Conservation (phyloP, 768 basidiomycete species). For the Phanerodontia chrysosporium region DNA sequence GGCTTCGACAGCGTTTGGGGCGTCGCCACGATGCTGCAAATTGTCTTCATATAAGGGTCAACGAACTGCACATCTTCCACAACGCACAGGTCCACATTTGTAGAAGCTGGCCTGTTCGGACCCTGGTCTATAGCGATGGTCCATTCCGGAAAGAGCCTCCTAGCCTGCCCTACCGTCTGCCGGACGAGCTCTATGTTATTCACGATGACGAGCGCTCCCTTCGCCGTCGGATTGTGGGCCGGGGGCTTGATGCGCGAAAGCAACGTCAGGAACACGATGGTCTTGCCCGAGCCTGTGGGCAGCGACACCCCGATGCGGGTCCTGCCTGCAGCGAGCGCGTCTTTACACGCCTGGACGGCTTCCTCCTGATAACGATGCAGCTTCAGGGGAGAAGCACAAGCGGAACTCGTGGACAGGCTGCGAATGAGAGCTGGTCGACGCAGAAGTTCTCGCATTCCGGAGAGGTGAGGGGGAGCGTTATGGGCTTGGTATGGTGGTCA, state of each 20-base stretch:
- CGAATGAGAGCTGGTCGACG: too few species aligned
- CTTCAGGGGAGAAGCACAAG: too few species aligned
- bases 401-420: too few species aligned
- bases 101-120: slow-evolving; percentile 62
- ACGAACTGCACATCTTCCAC: too few species aligned
- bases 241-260: slow-evolving; percentile 61
- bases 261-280: slow-evolving; percentile 85
- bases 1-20: slow-evolving; percentile 77
- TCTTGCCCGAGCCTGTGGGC: slow-evolving; percentile 86
- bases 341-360: slow-evolving; percentile 72
- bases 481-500: too few species aligned
- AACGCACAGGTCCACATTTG: slow-evolving; percentile 83
- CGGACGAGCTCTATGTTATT: slow-evolving; percentile 88
- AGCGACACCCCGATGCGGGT: slow-evolving; percentile 80
- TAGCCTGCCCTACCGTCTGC: slow-evolving; percentile 77
- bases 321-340: slow-evolving; percentile 62
- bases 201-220: slow-evolving; percentile 75
- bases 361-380: slow-evolving; percentile 61
- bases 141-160: slow-evolving; percentile 63
- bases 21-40: slow-evolving; percentile 50
- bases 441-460: too few species aligned
- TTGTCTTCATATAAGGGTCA: slow-evolving; percentile 1
- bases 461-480: too few species aligned
- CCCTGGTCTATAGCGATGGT: slow-evolving; percentile 93
- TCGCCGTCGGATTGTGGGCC: slow-evolving; percentile 38